Base-by-base conservation (phyloP, 208 protist species). In the Trypanosoma mega region DNA sequence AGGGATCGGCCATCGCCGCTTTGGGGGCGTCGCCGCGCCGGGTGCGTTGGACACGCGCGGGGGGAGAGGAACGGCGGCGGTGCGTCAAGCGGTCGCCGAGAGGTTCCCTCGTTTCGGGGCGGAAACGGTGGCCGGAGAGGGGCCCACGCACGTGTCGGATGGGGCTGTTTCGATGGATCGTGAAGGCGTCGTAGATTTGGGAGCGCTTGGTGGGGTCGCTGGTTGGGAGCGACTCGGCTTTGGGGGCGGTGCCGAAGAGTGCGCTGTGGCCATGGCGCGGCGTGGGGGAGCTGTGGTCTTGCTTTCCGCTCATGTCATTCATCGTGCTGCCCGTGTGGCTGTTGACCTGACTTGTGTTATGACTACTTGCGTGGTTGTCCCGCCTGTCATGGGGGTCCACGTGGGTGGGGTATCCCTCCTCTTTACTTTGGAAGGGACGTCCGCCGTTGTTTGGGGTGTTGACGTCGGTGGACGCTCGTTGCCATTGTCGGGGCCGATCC, bases 201-300 rank as follows among this genome's bases (percentile, higher is more conserved):
- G n/a, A n/a, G n/a, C n/a, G n/a, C n/a, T n/a, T n/a, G n/a, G n/a
- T n/a, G n/a, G n/a, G n/a, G n/a, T n/a, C n/a, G n/a, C n/a, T n/a
- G n/a, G n/a, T n/a, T n/a, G n/a, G n/a, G n/a, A n/a, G n/a, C n/a
- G n/a, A n/a, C n/a, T n/a, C n/a, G n/a, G n/a, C n/a, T n/a, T n/a
- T n/a, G n/a, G n/a, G n/a, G n/a, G n/a, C n/a, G n/a, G n/a, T n/a
- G n/a, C n/a, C n/a, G n/a, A n/a, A n/a, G n/a, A n/a, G n/a, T n/a
- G n/a, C n/a, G n/a, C n/a, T 14, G 14, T 27, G 37, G 21, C 0
- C 14, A n/a, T 54, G 52, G 30, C 20, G 30, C 23, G 30, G 47
- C 33, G 9, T 36, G 1, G 46, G 46, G 20, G 57, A 54, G 9
- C 57, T 54, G n/a, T 46, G 57, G 27, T 63, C 23, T 33, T 54